Conservation (phyloP, 2,329 filamentous ascomycete species). For the Trichophaea hybrida region DNA sequence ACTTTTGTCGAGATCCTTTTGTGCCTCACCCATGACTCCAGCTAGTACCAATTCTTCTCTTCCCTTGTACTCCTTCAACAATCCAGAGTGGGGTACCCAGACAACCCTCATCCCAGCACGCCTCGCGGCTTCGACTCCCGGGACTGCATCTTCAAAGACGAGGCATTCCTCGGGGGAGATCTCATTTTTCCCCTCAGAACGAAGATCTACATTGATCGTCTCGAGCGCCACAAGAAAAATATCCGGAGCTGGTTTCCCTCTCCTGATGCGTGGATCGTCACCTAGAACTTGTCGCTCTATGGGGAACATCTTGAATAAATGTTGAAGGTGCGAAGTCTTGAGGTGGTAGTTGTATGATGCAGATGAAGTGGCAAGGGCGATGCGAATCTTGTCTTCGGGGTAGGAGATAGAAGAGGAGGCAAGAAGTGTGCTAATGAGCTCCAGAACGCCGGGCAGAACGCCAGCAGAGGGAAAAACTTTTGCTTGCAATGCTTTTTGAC, state of each 20-base stretch:
- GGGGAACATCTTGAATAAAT: constrained; percentile 52
- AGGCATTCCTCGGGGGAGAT: constrained; percentile 77
- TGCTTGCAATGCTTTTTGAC: constrained; percentile 50
- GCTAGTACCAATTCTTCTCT: constrained; percentile 71
- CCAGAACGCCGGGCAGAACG: constrained; percentile 62
- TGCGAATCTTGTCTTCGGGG: constrained; percentile 40
- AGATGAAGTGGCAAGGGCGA: constrained; percentile 76
- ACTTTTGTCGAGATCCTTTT: constrained; percentile 33
- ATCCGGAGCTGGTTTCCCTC: constrained; percentile 90
- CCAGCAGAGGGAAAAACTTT: constrained; percentile 59
- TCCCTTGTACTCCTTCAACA: constrained; percentile 60
- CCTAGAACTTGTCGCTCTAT: constrained; percentile 61
- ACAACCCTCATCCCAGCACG: constrained; percentile 89
- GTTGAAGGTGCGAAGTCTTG: constrained; percentile 52
- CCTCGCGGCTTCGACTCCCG: constrained; percentile 78
- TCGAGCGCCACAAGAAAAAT: constrained; percentile 81
- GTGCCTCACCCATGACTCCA: constrained; percentile 37
- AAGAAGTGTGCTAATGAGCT: constrained; percentile 48
- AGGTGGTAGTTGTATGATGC: constrained; percentile 57
- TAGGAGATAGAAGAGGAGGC: constrained; percentile 36
- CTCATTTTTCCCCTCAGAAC: constrained; percentile 44
- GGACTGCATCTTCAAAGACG: constrained; percentile 91
- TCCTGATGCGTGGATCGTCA: constrained; percentile 71
- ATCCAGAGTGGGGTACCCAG: constrained; percentile 74
- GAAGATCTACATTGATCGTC: constrained; percentile 64